These are phyloP conservation scores for Phaffia australis DNA, from an alignment of 768 basidiomycete species.

Conservation along the genomic window DNA sequence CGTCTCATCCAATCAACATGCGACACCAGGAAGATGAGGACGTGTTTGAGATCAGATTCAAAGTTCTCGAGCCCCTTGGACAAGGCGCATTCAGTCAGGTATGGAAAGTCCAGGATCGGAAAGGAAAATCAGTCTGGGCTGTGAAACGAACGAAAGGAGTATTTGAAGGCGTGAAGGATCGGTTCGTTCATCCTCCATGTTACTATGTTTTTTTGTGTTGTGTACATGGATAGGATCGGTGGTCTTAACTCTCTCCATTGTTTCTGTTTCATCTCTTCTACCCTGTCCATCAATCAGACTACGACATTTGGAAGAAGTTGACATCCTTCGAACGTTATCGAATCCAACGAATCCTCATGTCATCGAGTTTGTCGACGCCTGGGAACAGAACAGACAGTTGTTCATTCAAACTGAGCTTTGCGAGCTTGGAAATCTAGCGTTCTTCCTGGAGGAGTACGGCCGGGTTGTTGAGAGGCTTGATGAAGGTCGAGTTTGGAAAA, in stretches of 20 bases:
- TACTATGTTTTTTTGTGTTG: background rate
- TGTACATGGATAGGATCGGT: conserved; percentile 1
- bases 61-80: conserved; percentile 68
- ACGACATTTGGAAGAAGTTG: conserved; percentile 87
- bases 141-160: conserved; percentile 82
- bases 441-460: conserved; percentile 85
- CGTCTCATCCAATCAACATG: conserved; percentile 23
- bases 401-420: conserved; percentile 94
- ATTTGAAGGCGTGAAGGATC: conserved; percentile 80
- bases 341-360: conserved; percentile 51
- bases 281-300: conserved; percentile 31
- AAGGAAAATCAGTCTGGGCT: conserved; percentile 52
- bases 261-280: background rate
- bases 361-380: conserved; percentile 79
- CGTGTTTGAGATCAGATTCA: conserved; percentile 65
- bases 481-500: conserved; percentile 92
- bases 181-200: conserved; percentile 46
- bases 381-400: conserved; percentile 59
- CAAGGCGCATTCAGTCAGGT: conserved; percentile 90
- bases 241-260: background rate
- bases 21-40: conserved; percentile 41
- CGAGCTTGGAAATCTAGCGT: conserved; percentile 78
- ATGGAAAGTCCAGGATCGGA: conserved; percentile 49
- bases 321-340: conserved; percentile 68
- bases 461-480: conserved; percentile 62